A percentile compares a stretch with the other conserved stretches of the same genome.
Conservation (phyloP, 1,284 basidiomycete species). For the Tilletiaria anomala region DNA sequence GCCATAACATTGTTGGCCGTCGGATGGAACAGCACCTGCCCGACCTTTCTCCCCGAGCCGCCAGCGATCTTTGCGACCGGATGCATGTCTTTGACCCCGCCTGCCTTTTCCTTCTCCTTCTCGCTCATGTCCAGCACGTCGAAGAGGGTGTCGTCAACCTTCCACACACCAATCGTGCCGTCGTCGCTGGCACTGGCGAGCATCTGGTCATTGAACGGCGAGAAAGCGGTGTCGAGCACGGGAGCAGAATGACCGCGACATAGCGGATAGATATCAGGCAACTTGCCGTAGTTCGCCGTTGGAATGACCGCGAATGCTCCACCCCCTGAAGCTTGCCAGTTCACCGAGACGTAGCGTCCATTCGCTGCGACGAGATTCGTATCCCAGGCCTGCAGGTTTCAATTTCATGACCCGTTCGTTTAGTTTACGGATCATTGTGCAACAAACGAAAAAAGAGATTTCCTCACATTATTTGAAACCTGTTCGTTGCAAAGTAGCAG, state of each 20-base stretch:
- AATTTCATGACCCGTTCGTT: conserved; percentile 47
- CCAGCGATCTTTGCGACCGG: conserved; percentile 48
- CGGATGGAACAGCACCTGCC: conserved; percentile 88
- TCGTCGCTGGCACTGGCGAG: conserved; percentile 86
- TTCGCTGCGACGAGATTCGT: conserved; percentile 78
- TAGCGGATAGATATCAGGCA: conserved; percentile 82
- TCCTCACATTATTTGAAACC: conserved; percentile 31
- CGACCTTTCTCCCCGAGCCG: conserved; percentile 59
- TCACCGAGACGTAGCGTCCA: conserved; percentile 59
- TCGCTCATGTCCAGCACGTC: conserved; percentile 28
- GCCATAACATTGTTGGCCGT: conserved; percentile 75
- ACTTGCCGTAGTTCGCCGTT: conserved; percentile 46
- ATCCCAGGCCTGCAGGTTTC: conserved; percentile 68
- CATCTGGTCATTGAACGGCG: conserved; percentile 77
- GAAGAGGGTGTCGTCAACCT: conserved; percentile 57
- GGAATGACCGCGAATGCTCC: conserved; percentile 89
- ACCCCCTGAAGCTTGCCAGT: conserved; percentile 87
- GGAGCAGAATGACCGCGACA: conserved; percentile 66
- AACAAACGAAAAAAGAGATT: neutral
- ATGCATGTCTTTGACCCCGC: conserved; percentile 58
- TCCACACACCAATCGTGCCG: conserved; percentile 82
- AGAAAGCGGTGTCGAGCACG: conserved; percentile 94
- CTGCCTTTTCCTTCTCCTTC: conserved; percentile 22
- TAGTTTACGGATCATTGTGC: conserved; percentile 2
- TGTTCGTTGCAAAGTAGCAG: neutral